Evolutionary conservation across 805 yeast species (phyloP).

Genomic region (Candida peoriensis): DNA sequence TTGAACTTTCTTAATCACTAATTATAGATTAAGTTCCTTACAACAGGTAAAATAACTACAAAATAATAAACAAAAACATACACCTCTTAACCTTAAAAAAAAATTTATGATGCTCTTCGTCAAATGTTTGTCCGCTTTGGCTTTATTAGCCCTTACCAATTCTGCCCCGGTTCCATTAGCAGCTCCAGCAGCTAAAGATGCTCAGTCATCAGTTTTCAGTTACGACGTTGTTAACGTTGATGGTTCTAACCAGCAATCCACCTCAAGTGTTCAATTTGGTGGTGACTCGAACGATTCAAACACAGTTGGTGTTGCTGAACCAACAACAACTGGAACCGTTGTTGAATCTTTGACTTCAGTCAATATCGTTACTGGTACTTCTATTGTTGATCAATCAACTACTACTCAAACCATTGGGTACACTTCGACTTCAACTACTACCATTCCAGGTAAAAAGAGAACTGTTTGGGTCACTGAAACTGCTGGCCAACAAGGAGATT

Average conservation of each 20-base stretch:
- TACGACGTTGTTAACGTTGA: constrained; percentile 25
- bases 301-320: too few species aligned
- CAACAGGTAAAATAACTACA: neutral
- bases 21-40: constrained; percentile 1
- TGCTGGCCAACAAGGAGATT: constrained; percentile 7
- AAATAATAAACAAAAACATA: neutral
- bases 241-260: constrained; percentile 22
- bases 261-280: constrained; percentile 13
- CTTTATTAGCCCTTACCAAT: constrained; percentile 15
- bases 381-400: constrained; percentile 17
- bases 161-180: constrained; percentile 21
- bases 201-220: constrained; percentile 15
- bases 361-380: neutral
- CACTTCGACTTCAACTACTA: constrained; percentile 19
- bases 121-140: constrained; percentile 18
- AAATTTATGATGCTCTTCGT: constrained; percentile 18
- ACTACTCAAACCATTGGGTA: constrained; percentile 18
- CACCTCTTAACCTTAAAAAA: neutral
- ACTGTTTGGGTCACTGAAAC: constrained; percentile 24
- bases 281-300: too few species aligned
- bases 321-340: constrained; percentile 9
- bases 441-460: constrained; percentile 18
- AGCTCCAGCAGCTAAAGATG: constrained; percentile 12
- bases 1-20: neutral
- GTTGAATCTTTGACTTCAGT: too few species aligned